Evolutionary conservation across 257 asterid genomes (phyloP).

Genomic region (Fraxinus quadrangulata): DNA sequence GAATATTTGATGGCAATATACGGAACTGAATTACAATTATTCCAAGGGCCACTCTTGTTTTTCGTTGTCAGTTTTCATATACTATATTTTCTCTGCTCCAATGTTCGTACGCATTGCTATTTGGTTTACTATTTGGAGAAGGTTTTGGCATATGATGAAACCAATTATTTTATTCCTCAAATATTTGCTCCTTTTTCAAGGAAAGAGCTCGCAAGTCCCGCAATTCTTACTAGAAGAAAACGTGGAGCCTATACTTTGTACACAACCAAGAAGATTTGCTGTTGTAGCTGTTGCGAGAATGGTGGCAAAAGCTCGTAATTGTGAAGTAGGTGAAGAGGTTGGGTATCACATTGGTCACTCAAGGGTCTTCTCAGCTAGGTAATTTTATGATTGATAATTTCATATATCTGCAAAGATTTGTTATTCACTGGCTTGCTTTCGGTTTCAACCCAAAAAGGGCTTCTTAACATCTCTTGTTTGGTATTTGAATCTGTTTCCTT

Average conservation of each 20-base stretch:
- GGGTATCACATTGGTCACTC: conserved; percentile 99
- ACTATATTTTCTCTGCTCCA: background rate
- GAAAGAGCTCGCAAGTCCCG: conserved; percentile 97
- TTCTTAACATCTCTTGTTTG: background rate
- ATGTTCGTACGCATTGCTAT: conserved; percentile 6
- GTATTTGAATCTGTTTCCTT: background rate
- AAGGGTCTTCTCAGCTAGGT: conserved; percentile 76
- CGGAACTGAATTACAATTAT: background rate
- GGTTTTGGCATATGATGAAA: conserved; percentile 8
- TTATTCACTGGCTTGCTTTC: background rate
- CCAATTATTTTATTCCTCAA: conserved; percentile 19
- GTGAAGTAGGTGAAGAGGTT: conserved; percentile 91
- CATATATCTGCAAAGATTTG: conserved; percentile 16
- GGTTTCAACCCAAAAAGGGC: background rate
- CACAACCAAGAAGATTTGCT: conserved; percentile 98
- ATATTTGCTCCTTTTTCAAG: conserved; percentile 40
- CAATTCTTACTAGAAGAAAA: conserved; percentile 80
- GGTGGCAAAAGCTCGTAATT: conserved; percentile 86
- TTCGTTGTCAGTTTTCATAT: background rate
- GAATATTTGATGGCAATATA: background rate
- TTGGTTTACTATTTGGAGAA: background rate
- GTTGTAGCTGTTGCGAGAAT: conserved; percentile 94
- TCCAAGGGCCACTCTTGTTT: background rate
- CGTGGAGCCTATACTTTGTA: conserved; percentile 85
- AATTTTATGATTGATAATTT: conserved; percentile 23